Percentiles rank a stretch among this genome's conserved stretches.
phyloP scores from a whole-genome alignment of 2,329 filamentous ascomycete species.

The Stromatinia cepivora region DNA sequence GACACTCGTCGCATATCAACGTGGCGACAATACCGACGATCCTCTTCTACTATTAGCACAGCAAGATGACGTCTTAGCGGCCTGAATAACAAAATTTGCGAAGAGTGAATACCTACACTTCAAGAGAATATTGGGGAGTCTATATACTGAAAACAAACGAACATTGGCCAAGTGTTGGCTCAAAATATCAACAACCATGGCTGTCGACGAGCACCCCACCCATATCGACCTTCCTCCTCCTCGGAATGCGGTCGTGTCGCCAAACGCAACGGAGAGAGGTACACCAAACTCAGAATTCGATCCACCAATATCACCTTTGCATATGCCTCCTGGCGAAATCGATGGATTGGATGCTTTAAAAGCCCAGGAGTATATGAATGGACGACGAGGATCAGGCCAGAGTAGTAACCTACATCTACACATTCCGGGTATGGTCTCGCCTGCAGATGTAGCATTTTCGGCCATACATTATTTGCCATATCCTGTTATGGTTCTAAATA shows the following conservation, averaged over 20 bases:
- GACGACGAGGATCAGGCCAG: slow-evolving; percentile 24
- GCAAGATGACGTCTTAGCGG: slow-evolving; percentile 6
- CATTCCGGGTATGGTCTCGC: slow-evolving; percentile 50
- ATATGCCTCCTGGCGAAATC: slow-evolving; percentile 35
- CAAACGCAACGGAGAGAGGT: slow-evolving; percentile 10
- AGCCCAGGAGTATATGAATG: slow-evolving; percentile 29
- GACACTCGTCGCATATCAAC: not conserved
- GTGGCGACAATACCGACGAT: slow-evolving; percentile 14
- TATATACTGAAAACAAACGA: not conserved
- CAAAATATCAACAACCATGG: slow-evolving; percentile 1
- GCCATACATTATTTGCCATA: slow-evolving; percentile 74
- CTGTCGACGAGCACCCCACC: slow-evolving; percentile 15
- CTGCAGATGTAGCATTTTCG: slow-evolving; percentile 61
- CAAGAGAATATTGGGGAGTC: not conserved
- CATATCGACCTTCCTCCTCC: slow-evolving; percentile 14
- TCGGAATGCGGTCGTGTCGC: not conserved
- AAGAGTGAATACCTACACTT: not conserved
- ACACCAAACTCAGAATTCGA: slow-evolving; percentile 19
- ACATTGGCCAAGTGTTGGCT: not conserved
- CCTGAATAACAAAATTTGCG: not conserved
- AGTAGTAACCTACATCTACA: slow-evolving; percentile 30
- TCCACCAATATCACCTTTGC: slow-evolving; percentile 32
- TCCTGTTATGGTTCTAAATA: slow-evolving; percentile 68
- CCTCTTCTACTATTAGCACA: not conserved
- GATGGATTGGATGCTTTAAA: slow-evolving; percentile 37